phyloP scores from a whole-genome alignment of 768 basidiomycete species.

The Lactifluus echinatus region DNA sequence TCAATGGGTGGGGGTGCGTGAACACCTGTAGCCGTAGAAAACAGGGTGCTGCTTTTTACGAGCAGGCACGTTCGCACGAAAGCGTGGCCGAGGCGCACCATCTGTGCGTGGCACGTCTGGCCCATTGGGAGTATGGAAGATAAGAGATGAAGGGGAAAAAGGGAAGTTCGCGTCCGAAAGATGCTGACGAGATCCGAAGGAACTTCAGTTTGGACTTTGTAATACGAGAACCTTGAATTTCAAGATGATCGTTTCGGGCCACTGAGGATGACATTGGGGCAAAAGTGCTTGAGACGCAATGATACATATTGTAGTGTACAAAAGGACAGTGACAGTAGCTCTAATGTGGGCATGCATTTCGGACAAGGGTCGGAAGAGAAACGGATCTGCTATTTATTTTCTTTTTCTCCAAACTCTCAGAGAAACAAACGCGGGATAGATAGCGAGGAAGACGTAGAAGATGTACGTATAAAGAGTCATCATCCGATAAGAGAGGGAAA shows the following conservation, averaged over 20 bases:
- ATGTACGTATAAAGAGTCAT: neutral
- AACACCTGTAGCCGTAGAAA: neutral
- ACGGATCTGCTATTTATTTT: neutral
- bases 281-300: neutral
- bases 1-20: neutral
- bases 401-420: neutral
- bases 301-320: neutral
- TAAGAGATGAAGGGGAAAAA: conserved; percentile 8
- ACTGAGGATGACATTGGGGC: neutral
- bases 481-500: conserved; percentile 1
- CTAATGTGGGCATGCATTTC: neutral
- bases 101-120: neutral
- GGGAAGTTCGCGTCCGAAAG: neutral
- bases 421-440: neutral
- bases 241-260: no score
- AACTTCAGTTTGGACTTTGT: neutral
- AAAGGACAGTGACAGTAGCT: no score
- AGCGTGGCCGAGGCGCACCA: neutral
- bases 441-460: neutral
- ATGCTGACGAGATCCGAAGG: neutral
- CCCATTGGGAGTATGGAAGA: neutral
- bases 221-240: neutral
- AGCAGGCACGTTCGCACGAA: conserved; percentile 7
- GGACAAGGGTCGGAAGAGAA: neutral
- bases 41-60: conserved; percentile 5